Evolutionary conservation across 805 yeast species (phyloP).

Genomic region (Starmerella apis): DNA sequence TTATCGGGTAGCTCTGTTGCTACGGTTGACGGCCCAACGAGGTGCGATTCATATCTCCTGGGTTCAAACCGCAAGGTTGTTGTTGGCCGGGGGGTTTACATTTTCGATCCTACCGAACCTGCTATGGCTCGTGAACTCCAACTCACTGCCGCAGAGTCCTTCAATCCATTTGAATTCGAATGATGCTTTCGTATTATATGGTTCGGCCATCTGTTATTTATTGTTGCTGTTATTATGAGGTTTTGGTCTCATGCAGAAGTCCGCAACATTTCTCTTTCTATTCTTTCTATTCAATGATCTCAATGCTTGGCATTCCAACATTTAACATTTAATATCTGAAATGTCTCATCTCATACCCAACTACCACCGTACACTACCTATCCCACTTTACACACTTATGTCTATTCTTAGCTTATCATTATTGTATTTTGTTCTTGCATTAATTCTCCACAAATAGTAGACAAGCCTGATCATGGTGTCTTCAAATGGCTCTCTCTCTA

Average conservation of each 20-base stretch:
- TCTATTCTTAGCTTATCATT: background rate
- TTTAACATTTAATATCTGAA: no score
- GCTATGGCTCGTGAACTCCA: constrained; percentile 1
- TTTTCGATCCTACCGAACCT: constrained; percentile 18
- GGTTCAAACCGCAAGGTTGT: constrained; percentile 16
- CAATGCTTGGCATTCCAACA: no score
- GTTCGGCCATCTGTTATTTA: background rate
- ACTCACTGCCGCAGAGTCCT: constrained; percentile 19
- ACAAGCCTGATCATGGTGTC: no score
- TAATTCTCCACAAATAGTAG: no score
- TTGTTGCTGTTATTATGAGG: no score
- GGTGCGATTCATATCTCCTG: constrained; percentile 5
- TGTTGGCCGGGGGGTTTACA: constrained; percentile 24
- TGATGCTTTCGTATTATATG: background rate
- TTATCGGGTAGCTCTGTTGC: background rate
- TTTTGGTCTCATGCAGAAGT: no score
- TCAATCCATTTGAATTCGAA: constrained; percentile 22
- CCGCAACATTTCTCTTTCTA: no score
- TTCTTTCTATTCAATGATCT: no score
- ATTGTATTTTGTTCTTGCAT: background rate
- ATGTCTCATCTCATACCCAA: no score
- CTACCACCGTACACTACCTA: background rate
- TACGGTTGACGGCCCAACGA: background rate
- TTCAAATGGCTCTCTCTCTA: no score
- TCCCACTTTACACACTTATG: background rate